Evolutionary conservation across 2,329 filamentous ascomycete genomes (phyloP), one percentile per base, ranked within the genome.

Genomic region (Fusarium xyrophilum): DNA sequence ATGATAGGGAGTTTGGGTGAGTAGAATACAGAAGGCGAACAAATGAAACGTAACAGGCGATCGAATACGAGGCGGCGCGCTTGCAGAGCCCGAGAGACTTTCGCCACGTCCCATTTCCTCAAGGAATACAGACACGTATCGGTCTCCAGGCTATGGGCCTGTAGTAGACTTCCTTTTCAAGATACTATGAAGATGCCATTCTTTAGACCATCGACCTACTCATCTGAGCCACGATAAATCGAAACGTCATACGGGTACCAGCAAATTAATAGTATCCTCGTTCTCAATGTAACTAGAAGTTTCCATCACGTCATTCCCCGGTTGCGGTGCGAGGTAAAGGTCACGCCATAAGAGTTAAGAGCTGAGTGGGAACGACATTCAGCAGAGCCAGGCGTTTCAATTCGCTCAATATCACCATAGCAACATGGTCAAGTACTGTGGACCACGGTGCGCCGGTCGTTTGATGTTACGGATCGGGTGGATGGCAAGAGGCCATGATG

Each of bases 301-400:
- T 38, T 7, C 7, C 5, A n/a, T 38, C 7, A 8, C 7, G 19
- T n/a, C 7, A 12, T 8, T 38, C 27, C 27, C 27, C 7, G 27
- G 27, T 27, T 3, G 25, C 25, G 25, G 25, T 25, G 25, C 7
- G 6, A 25, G 25, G 25, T 25, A 25, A 25, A 25, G 25, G 25
- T 25, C 25, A 25, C 25, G 25, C 23, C 23, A 25, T 25, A 25
- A 25, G 23, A 25, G 23, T 25, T 25, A 25, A 25, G 23, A 25
- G 23, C 23, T 25, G 23, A 25, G 10, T 19, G 19, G 19, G 19
- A n/a, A 13, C 19, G 11, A 6, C 9, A 8, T 4, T 1, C 2
- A n/a, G 9, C 35, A n/a, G 2, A n/a, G 19, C 12, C 5, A 9
- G 12, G 35, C 2, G 7, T 5, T 9, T n/a, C 3, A 11, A 14